Evolutionary conservation across 257 asterid genomes (phyloP), one percentile per base, ranked within the genome.

Genomic region (Thymus mandschuricus): DNA sequence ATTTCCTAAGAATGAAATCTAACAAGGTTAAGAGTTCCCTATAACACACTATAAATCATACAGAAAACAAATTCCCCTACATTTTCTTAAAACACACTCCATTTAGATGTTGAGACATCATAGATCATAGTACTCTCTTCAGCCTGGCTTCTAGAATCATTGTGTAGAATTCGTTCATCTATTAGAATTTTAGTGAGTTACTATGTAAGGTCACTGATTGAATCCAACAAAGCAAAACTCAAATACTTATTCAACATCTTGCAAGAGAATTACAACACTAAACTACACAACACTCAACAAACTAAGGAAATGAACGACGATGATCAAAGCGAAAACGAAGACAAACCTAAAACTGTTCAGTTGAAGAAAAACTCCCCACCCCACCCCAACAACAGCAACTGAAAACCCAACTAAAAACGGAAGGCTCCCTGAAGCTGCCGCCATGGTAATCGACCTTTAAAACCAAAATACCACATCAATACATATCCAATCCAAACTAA

Each of bases 381-480:
- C 97, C 76, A 95, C n/a, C n/a, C n/a, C n/a, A n/a, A n/a, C n/a
- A n/a, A 68, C 69, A 88, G 86, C 88, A 92, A 78, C 73, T 92
- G 99, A 66, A 89, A 83, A 35, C 96, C 98, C 74, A 95, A 91
- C 79, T 89, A 92, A 78, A 85, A 83, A n/a, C n/a, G n/a, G n/a
- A n/a, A n/a, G n/a, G n/a, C n/a, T n/a, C n/a, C n/a, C n/a, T n/a
- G n/a, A n/a, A n/a, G n/a, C n/a, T n/a, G n/a, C n/a, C n/a, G n/a
- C n/a, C n/a, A n/a, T n/a, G n/a, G n/a, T n/a, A n/a, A n/a, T n/a
- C n/a, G n/a, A n/a, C n/a, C n/a, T n/a, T n/a, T n/a, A n/a, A n/a
- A n/a, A n/a, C n/a, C n/a, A n/a, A n/a, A n/a, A n/a, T n/a, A n/a
- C n/a, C n/a, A n/a, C n/a, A n/a, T n/a, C n/a, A n/a, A n/a, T n/a